These are phyloP conservation scores for Pichia pseudocactophila DNA, from an alignment of 805 yeast species.

Conservation along the genomic window DNA sequence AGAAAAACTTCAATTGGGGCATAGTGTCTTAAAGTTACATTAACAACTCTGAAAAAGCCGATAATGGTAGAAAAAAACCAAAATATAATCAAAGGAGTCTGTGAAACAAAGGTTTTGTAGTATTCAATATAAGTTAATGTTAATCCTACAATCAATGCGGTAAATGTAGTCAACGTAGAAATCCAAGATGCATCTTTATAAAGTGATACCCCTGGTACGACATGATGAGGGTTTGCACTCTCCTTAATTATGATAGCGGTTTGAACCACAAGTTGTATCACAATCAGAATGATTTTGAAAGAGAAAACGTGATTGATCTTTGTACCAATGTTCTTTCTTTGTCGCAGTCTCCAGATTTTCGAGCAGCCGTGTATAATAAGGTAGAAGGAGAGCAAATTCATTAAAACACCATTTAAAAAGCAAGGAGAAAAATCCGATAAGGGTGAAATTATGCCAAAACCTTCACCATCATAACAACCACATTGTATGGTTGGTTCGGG, in stretches of 20 bases:
- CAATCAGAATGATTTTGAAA: conserved; percentile 33
- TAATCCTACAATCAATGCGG: conserved; percentile 43
- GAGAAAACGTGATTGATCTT: conserved; percentile 32
- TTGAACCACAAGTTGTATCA: conserved; percentile 33
- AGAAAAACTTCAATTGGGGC: conserved; percentile 26
- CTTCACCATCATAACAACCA: conserved; percentile 34
- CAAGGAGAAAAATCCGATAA: conserved; percentile 45
- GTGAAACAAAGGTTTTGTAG: conserved; percentile 54
- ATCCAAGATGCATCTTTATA: conserved; percentile 22
- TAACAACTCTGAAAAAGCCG: conserved; percentile 36
- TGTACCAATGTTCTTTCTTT: conserved; percentile 23
- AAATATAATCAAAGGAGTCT: conserved; percentile 59
- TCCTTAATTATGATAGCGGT: conserved; percentile 13
- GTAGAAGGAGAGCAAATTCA: conserved; percentile 28
- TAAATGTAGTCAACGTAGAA: conserved; percentile 26
- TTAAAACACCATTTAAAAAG: conserved; percentile 36
- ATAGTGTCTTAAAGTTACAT: conserved; percentile 31
- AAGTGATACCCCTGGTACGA: conserved; percentile 19
- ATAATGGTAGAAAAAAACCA: conserved; percentile 57
- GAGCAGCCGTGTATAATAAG: conserved; percentile 31
- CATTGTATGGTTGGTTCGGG: conserved; percentile 9
- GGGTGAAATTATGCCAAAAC: conserved; percentile 33
- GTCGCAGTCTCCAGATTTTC: conserved; percentile 30
- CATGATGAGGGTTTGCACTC: conserved; percentile 8
- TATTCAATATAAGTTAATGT: conserved; percentile 65